Evolutionary conservation across 2,329 filamentous ascomycete species (phyloP).

Genomic region (Xylariaceae sp.): DNA sequence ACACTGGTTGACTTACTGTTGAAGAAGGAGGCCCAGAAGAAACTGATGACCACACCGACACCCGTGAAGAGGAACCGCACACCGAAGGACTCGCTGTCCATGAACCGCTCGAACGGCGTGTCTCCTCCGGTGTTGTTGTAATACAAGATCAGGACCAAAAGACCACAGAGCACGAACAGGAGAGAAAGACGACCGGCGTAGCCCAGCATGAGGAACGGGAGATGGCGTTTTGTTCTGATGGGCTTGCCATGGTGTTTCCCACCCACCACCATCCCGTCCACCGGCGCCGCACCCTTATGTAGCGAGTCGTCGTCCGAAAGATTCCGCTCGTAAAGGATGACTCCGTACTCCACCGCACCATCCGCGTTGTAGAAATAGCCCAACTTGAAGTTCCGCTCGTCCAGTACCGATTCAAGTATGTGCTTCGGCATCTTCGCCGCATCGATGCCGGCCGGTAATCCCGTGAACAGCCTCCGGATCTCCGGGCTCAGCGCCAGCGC

Average conservation of each 20-base stretch:
- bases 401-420: constrained; percentile 13
- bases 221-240: background rate
- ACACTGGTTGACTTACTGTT: constrained; percentile 20
- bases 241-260: background rate
- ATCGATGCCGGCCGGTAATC: constrained; percentile 15
- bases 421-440: constrained; percentile 9
- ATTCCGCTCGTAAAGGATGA: constrained; percentile 16
- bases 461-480: constrained; percentile 14
- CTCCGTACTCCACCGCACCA: constrained; percentile 24
- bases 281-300: background rate
- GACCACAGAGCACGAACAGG: constrained; percentile 16
- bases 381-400: constrained; percentile 21
- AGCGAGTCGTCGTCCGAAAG: background rate
- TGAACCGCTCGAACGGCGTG: constrained; percentile 15
- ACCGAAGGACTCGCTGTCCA: constrained; percentile 29
- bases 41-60: constrained; percentile 28
- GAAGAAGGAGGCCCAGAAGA: constrained; percentile 33
- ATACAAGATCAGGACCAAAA: constrained; percentile 18
- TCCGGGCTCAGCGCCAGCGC: constrained; percentile 25
- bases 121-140: constrained; percentile 19
- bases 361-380: constrained; percentile 21
- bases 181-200: constrained; percentile 20
- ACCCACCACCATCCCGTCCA: background rate
- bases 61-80: constrained; percentile 33
- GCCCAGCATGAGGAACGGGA: constrained; percentile 26